Conservation (phyloP, 2,329 filamentous ascomycete genomes). For the Fusarium sp. region DNA sequence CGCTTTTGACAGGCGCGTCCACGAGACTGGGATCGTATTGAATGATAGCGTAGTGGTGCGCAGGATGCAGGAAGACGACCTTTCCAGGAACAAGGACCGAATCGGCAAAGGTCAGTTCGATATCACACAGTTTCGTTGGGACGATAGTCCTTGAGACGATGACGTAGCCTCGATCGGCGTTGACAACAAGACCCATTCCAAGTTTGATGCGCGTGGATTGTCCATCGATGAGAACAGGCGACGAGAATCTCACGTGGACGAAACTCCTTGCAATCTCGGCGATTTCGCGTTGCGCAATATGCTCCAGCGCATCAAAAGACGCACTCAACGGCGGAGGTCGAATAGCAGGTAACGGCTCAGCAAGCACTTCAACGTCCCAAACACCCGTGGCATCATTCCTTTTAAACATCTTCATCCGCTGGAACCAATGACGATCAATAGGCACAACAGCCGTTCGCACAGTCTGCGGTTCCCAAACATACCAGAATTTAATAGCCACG, state of each 20-base stretch:
- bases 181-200: constrained; percentile 94
- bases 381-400: constrained; percentile 89
- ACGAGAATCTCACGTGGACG: constrained; percentile 88
- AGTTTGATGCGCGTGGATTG: constrained; percentile 72
- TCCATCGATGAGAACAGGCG: constrained; percentile 94
- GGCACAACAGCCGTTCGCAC: constrained; percentile 91
- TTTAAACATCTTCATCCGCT: constrained; percentile 90
- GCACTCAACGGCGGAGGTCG: constrained; percentile 78
- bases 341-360: constrained; percentile 78
- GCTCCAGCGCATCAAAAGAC: constrained; percentile 90
- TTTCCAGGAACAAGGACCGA: constrained; percentile 94
- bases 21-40: constrained; percentile 94
- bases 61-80: constrained; percentile 92
- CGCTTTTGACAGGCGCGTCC: constrained; percentile 88
- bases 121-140: constrained; percentile 95
- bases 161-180: constrained; percentile 93
- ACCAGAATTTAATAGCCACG: constrained; percentile 15
- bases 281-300: constrained; percentile 85
- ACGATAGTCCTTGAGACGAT: constrained; percentile 93
- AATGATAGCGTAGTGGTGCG: constrained; percentile 96
- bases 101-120: constrained; percentile 95
- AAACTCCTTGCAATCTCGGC: constrained; percentile 94
- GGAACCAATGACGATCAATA: constrained; percentile 94
- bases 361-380: constrained; percentile 92
- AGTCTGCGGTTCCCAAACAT: constrained; percentile 66